Conservation (phyloP, 1,139 yeast genomes). For the Zygoascus sp. region DNA sequence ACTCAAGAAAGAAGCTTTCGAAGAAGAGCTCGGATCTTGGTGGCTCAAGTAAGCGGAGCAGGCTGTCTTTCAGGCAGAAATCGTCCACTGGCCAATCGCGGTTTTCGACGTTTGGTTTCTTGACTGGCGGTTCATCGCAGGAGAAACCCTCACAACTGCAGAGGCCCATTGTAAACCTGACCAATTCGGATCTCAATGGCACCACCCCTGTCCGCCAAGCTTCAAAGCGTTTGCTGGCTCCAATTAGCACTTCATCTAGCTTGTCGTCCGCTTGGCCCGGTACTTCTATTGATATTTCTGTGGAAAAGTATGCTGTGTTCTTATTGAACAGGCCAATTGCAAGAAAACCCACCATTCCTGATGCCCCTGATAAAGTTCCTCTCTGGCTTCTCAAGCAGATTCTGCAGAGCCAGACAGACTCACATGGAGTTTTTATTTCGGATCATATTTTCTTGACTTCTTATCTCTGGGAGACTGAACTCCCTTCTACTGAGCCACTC, state of each 20-base stretch:
- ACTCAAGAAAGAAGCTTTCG: constrained; percentile 10
- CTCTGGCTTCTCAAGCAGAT: constrained; percentile 27
- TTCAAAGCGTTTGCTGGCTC: neutral
- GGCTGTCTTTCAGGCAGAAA: constrained; percentile 20
- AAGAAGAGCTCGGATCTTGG: constrained; percentile 20
- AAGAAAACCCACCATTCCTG: neutral
- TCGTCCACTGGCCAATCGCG: constrained; percentile 15
- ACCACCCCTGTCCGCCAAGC: neutral
- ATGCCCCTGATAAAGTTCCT: constrained; percentile 11
- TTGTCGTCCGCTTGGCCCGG: neutral
- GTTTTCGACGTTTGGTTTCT: neutral
- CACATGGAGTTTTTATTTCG: constrained; percentile 24
- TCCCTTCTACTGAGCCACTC: neutral
- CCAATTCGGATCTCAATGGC: neutral
- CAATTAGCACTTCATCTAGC: neutral
- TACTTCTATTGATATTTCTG: neutral
- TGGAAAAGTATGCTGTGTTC: constrained; percentile 1
- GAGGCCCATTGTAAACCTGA: constrained; percentile 16
- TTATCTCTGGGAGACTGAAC: constrained; percentile 1
- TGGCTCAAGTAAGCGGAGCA: constrained; percentile 15
- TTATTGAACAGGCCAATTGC: neutral
- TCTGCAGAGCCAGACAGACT: constrained; percentile 20
- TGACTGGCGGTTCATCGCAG: neutral
- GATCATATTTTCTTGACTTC: constrained; percentile 19
- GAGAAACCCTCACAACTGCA: neutral